Conservation (phyloP, 306 rosid species). For the Oemleria cerasiformis region DNA sequence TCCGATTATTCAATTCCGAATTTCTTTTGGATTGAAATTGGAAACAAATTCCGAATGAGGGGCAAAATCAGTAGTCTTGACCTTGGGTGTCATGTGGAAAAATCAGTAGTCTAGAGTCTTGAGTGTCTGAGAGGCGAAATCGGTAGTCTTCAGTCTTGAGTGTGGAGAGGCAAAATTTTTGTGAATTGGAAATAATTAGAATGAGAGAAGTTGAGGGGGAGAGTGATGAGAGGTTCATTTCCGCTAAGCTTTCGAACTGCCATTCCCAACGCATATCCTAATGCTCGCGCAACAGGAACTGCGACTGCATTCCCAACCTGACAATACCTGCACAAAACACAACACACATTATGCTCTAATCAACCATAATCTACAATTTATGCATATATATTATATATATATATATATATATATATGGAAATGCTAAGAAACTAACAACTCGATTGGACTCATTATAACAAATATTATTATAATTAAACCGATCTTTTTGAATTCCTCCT, state of each 20-base stretch:
- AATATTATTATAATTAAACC: too few relatives aligned
- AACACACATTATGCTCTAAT: neutral
- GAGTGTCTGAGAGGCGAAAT: neutral
- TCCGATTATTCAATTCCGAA: too few relatives aligned
- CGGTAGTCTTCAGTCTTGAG: slow-evolving; percentile 23
- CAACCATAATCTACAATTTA: too few relatives aligned
- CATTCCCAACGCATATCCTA: slow-evolving; percentile 76
- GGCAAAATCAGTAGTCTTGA: too few relatives aligned
- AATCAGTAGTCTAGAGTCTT: too few relatives aligned
- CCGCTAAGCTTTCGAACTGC: slow-evolving; percentile 52
- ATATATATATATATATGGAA: too few relatives aligned
- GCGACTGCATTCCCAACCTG: slow-evolving; percentile 95
- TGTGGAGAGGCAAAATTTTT: slow-evolving; percentile 20
- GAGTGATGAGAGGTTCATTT: slow-evolving; percentile 53
- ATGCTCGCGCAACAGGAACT: slow-evolving; percentile 62
- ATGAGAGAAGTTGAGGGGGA: slow-evolving; percentile 70
- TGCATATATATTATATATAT: neutral
- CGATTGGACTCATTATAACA: too few relatives aligned
- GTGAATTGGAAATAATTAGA: slow-evolving; percentile 59
- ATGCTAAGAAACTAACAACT: too few relatives aligned
- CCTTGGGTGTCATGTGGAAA: too few relatives aligned
- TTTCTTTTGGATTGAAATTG: too few relatives aligned
- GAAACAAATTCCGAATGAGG: too few relatives aligned
- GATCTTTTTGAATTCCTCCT: too few relatives aligned
- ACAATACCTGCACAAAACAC: slow-evolving; percentile 54